Conservation (phyloP, 2,329 filamentous ascomycete species). For the Scedosporium minutisporum region DNA sequence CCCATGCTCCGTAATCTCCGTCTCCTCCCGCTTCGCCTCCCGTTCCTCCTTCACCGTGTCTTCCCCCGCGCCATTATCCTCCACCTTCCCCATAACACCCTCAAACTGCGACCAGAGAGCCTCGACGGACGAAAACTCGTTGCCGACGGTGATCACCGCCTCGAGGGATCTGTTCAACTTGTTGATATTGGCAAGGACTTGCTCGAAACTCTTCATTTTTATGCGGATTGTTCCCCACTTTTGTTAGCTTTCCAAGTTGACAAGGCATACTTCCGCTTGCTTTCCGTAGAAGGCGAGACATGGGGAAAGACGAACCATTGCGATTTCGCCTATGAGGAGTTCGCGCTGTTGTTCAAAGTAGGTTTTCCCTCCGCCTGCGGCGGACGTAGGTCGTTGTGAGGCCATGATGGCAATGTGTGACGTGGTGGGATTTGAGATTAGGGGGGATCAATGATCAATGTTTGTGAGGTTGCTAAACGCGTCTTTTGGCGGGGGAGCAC, state of each 20-base stretch:
- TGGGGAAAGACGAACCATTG: conserved; percentile 39
- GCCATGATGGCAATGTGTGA: background rate
- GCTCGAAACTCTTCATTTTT: conserved; percentile 57
- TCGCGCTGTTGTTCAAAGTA: conserved; percentile 73
- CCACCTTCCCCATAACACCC: conserved; percentile 78
- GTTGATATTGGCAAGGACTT: conserved; percentile 92
- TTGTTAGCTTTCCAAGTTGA: background rate
- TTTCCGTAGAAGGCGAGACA: background rate
- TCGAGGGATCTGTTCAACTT: conserved; percentile 87
- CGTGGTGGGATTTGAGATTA: background rate
- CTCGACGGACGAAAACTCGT: conserved; percentile 95
- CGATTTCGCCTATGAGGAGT: conserved; percentile 61
- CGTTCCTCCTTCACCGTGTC: conserved; percentile 9
- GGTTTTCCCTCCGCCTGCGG: conserved; percentile 33
- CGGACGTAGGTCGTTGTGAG: conserved; percentile 2
- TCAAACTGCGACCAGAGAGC: conserved; percentile 97
- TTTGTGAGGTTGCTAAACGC: too few relatives aligned
- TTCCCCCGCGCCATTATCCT: conserved; percentile 18
- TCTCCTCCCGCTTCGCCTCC: background rate
- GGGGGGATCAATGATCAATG: background rate
- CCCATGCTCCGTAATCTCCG: conserved; percentile 1
- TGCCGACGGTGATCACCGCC: conserved; percentile 85
- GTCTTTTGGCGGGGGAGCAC: too few relatives aligned
- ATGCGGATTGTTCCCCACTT: background rate
- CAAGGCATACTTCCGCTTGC: too few relatives aligned